A percentile compares a stretch with the other conserved stretches of the same genome.
phyloP scores from a whole-genome alignment of 169 alveolate genomes.

The Theileria equi region DNA sequence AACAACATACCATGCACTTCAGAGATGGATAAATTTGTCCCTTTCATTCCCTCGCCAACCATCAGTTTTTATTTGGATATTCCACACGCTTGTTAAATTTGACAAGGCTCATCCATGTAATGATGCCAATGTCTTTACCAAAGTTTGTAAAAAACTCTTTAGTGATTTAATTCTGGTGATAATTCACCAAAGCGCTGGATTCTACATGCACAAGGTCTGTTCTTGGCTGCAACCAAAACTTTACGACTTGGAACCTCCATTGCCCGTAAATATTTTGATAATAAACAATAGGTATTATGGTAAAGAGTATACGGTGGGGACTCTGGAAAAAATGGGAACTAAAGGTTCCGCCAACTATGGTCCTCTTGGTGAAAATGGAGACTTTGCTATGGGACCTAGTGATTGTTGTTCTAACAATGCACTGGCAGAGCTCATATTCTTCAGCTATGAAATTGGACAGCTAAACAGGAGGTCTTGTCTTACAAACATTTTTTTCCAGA shows the following conservation, averaged over 20 bases:
- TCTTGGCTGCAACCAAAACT: constrained; percentile 40
- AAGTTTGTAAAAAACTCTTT: constrained; percentile 18
- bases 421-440: constrained; percentile 32
- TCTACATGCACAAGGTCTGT: constrained; percentile 49
- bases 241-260: constrained; percentile 55
- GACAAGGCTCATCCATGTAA: constrained; percentile 47
- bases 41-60: constrained; percentile 54
- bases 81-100: constrained; percentile 26
- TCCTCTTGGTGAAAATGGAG: too few species aligned
- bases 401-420: constrained; percentile 39
- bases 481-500: constrained; percentile 43
- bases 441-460: constrained; percentile 49
- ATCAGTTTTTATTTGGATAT: constrained; percentile 42
- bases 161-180: constrained; percentile 39
- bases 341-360: too few species aligned
- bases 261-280: constrained; percentile 46
- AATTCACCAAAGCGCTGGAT: constrained; percentile 51
- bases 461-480: constrained; percentile 49
- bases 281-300: constrained; percentile 33
- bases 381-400: background rate
- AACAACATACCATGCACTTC: constrained; percentile 28
- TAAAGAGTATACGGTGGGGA: too few species aligned
- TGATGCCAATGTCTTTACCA: constrained; percentile 27
- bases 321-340: too few species aligned
- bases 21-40: constrained; percentile 22